Evolutionary conservation across 140 eudicot genomes (phyloP).

Genomic region (Artemisia princeps): DNA sequence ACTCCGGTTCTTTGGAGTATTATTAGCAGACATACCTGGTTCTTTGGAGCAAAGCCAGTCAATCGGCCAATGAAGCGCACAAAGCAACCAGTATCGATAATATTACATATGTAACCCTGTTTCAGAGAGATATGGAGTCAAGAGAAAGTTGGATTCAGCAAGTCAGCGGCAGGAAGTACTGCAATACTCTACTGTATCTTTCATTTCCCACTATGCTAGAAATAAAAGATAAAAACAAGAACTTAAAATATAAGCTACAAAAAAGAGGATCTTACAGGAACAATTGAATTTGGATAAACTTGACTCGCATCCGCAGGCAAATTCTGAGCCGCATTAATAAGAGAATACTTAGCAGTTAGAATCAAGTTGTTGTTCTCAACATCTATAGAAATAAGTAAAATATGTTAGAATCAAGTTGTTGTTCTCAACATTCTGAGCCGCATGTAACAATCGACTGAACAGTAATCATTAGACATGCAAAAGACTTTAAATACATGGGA

Average conservation of each 20-base stretch:
- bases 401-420: constrained; percentile 52
- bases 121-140: too few relatives aligned
- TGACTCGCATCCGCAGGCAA: constrained; percentile 65
- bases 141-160: constrained; percentile 11
- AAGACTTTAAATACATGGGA: neutral
- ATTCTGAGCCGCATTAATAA: constrained; percentile 50
- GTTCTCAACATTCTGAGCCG: constrained; percentile 73
- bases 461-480: constrained; percentile 7
- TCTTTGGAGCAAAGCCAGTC: constrained; percentile 91
- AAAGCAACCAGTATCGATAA: constrained; percentile 85
- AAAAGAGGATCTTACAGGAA: constrained; percentile 52
- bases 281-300: constrained; percentile 54
- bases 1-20: too few relatives aligned
- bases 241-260: constrained; percentile 7
- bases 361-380: constrained; percentile 62
- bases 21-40: constrained; percentile 40
- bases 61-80: constrained; percentile 85
- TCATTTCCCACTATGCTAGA: neutral
- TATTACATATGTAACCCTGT: constrained; percentile 88
- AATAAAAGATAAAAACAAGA: constrained; percentile 1
- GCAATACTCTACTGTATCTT: constrained; percentile 1
- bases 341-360: constrained; percentile 73
- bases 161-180: neutral
- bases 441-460: constrained; percentile 21
- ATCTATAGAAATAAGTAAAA: constrained; percentile 36